Evolutionary conservation across 805 yeast species (phyloP), one percentile per base, ranked within the genome.

Genomic region (Metschnikowia peoriensis): DNA sequence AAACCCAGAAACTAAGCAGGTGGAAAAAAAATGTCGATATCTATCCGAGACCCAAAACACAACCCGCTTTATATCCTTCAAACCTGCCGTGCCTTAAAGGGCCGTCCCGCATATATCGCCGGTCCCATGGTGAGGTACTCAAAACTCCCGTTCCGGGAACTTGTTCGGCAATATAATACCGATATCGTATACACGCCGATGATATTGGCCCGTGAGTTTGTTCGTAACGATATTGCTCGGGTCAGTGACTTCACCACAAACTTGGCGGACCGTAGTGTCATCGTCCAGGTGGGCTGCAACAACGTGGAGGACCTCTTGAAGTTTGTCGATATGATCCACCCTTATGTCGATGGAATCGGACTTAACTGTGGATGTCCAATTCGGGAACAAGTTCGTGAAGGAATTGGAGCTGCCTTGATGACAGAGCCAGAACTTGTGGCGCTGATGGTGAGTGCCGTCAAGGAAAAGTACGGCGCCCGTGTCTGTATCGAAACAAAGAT

Each of bases 51-150:
- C 43, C 67, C 70, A 2, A 51, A 59, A 8, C 64, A 70, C 50
- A 70, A 62, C 49, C 78, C 78, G 6, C 57, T 72, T 34, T 63
- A 64, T 43, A 70, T 75, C 14, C 64, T 75, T 28, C 62, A 66
- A 44, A 61, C 58, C 12, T 60, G 61, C 44, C 61, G 57, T 40
- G 39, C 46, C 9, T 52, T 53, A 11, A 57, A 69, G 11, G 67
- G 68, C 7, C 60, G 75, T 42, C 77, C 78, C 2, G 76, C 73
- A 1, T 68, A 63, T 46, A 63, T 75, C 12, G 78, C 77, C 4
- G 99, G 98, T 0, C 99, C 99, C 5, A 94, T 94, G 99, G 99
- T 94, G 0, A 75, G 99, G 47, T 94, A 94, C 73, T 89, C 97
- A 1, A 93, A 94, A 67, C 78, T 94, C 41, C 97, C 98, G 2